Evolutionary conservation across 139 green algal genomes (phyloP), one percentile per base, ranked within the genome.

Genomic region (Diplosphaera chodatii): DNA sequence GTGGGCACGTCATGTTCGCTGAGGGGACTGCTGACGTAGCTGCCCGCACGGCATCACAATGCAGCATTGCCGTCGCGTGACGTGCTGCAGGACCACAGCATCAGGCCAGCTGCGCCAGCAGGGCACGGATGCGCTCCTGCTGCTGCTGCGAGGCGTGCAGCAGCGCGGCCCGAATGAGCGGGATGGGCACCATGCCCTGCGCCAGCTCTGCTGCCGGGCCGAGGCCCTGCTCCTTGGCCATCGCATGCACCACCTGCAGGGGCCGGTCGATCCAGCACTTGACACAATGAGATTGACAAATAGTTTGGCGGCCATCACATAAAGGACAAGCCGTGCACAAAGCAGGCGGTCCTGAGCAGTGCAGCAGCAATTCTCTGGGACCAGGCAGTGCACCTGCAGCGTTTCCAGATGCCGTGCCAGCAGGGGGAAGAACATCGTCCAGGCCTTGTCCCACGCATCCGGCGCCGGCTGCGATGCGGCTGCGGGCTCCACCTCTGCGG

Each of bases 341-440:
- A n/a, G n/a, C n/a, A n/a, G n/a, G n/a, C n/a, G n/a, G n/a, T n/a
- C n/a, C n/a, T n/a, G n/a, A n/a, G n/a, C n/a, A n/a, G n/a, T n/a
- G n/a, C n/a, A n/a, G n/a, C n/a, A n/a, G n/a, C n/a, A n/a, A n/a
- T n/a, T n/a, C n/a, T n/a, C n/a, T n/a, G n/a, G n/a, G n/a, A n/a
- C n/a, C n/a, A n/a, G n/a, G n/a, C n/a, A n/a, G n/a, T n/a, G 10
- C 16, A 59, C 72, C 10, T 59, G 30, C 73, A 85, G 76, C 55
- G 77, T 68, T n/a, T 37, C 10, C 16, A 85, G 34, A 71, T 88
- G 77, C 18, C 56, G 40, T 32, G 55, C 32, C 30, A 88, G 40
- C 48, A 78, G 48, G 1, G 64, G n/a, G 63, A 70, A 79, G 25
- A 88, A 67, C 4, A 40, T 25, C 1, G 59, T 65, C 48, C 83